phyloP scores from a whole-genome alignment of 768 basidiomycete genomes.

The Mycena vulgaris region DNA sequence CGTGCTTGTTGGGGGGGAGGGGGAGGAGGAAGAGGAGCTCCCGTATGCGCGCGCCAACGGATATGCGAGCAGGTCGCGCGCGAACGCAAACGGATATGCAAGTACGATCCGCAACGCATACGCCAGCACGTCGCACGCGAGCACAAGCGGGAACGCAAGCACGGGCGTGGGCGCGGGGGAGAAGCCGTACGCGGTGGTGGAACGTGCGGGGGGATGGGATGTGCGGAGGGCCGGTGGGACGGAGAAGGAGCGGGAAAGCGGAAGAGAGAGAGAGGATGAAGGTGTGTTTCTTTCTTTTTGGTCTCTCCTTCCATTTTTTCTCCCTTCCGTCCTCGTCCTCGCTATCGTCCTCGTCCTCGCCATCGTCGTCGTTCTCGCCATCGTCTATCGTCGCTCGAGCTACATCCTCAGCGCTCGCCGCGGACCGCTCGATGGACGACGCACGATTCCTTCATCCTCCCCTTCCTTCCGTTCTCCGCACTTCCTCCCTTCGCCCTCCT shows the following conservation, averaged over 20 bases:
- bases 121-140: neutral
- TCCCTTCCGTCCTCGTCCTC: too few species aligned
- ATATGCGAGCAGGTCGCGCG: neutral
- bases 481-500: too few species aligned
- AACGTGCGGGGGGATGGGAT: slow-evolving; percentile 25
- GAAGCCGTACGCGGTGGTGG: slow-evolving; percentile 21
- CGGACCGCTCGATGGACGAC: too few species aligned
- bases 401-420: too few species aligned
- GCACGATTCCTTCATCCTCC: too few species aligned
- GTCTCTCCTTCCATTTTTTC: too few species aligned
- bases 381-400: too few species aligned
- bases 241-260: neutral
- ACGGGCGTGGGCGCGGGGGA: neutral
- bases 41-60: neutral
- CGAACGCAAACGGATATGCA: neutral
- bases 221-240: neutral
- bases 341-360: too few species aligned
- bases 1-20: neutral
- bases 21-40: neutral
- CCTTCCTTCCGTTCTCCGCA: too few species aligned
- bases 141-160: neutral
- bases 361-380: too few species aligned
- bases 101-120: neutral
- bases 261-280: neutral
- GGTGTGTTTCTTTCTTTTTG: too few species aligned